Evolutionary conservation across 1,284 basidiomycete species (phyloP).

Genomic region (Puccinia coronata): DNA sequence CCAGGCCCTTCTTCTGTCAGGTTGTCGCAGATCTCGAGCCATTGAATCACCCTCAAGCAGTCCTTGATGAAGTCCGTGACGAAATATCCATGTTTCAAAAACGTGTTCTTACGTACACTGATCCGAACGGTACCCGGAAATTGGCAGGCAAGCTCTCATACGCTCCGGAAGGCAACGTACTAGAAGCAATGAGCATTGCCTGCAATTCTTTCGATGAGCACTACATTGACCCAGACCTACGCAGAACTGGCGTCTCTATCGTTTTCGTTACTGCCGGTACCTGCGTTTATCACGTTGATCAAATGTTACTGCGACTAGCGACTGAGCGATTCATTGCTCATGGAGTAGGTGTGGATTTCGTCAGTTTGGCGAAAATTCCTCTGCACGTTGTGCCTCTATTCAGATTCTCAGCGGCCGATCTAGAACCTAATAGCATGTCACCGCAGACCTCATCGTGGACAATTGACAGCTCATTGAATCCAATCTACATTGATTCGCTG

Average conservation of each 20-base stretch:
- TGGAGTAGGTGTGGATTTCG: constrained; percentile 84
- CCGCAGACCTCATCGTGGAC: constrained; percentile 21
- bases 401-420: constrained; percentile 52
- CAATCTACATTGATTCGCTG: constrained; percentile 53
- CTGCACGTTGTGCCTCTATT: constrained; percentile 71
- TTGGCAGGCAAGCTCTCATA: constrained; percentile 76
- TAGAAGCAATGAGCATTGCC: constrained; percentile 90
- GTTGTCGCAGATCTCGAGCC: constrained; percentile 91
- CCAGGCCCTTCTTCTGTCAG: constrained; percentile 61
- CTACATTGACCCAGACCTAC: constrained; percentile 92
- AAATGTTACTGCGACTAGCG: constrained; percentile 83
- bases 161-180: constrained; percentile 90
- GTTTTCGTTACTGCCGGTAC: constrained; percentile 90
- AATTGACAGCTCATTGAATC: constrained; percentile 46
- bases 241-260: constrained; percentile 82
- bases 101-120: constrained; percentile 39
- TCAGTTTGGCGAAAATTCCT: constrained; percentile 88
- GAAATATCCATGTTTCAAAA: constrained; percentile 48
- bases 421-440: constrained; percentile 9
- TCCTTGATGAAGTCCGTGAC: constrained; percentile 72
- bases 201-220: constrained; percentile 92
- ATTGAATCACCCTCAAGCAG: constrained; percentile 80
- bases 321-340: constrained; percentile 95
- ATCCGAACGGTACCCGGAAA: constrained; percentile 63
- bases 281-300: constrained; percentile 88